phyloP scores from a whole-genome alignment of 2,329 filamentous ascomycete genomes.

The Fusarium hostae region DNA sequence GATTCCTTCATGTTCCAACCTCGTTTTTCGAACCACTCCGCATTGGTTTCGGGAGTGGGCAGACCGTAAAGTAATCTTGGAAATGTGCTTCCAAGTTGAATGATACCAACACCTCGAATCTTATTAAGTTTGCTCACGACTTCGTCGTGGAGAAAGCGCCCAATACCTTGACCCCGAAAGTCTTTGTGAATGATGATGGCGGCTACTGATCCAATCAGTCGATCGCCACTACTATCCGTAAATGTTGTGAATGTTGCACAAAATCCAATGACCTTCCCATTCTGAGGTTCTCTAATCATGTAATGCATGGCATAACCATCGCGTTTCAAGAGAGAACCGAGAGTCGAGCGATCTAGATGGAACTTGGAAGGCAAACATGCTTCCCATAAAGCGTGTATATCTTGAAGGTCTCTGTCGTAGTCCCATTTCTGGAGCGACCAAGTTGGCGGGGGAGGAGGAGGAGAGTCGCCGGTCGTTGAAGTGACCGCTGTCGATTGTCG shows the following conservation, averaged over 20 bases:
- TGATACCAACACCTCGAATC: constrained; percentile 62
- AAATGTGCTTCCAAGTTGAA: constrained; percentile 69
- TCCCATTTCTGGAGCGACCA: constrained; percentile 59
- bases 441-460: constrained; percentile 39
- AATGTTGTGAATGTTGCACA: constrained; percentile 71
- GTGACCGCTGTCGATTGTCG: not conserved
- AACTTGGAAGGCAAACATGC: constrained; percentile 56
- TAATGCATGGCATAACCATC: constrained; percentile 69
- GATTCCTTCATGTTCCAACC: constrained; percentile 63
- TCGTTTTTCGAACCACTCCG: constrained; percentile 65
- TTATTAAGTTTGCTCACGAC: constrained; percentile 61
- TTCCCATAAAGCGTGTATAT: constrained; percentile 61
- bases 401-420: constrained; percentile 52
- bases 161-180: constrained; percentile 62
- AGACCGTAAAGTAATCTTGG: constrained; percentile 67
- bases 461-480: constrained; percentile 20
- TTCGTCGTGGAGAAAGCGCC: constrained; percentile 63
- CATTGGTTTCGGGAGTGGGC: constrained; percentile 54
- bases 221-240: constrained; percentile 62
- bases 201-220: constrained; percentile 66
- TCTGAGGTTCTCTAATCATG: constrained; percentile 60
- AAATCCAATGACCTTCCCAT: constrained; percentile 61
- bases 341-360: constrained; percentile 54
- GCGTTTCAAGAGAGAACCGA: constrained; percentile 61
- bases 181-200: constrained; percentile 62